Percentiles rank a stretch among this genome's conserved stretches.
Evolutionary conservation across 2,329 filamentous ascomycete species (phyloP).

Genomic region (Neurospora sp.): DNA sequence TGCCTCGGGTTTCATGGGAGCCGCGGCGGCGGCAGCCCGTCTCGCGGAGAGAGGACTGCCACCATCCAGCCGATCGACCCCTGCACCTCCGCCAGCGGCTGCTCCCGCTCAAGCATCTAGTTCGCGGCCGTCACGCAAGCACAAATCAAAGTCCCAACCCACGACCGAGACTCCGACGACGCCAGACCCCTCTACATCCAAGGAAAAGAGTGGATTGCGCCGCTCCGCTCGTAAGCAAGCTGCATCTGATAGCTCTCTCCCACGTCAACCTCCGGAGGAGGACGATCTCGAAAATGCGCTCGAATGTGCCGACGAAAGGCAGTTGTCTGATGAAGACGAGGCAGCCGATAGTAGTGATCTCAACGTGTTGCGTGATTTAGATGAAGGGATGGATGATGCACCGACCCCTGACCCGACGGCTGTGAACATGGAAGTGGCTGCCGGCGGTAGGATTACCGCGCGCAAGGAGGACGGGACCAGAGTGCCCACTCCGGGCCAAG

Average conservation of each 20-base stretch:
- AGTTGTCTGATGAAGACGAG: slow-evolving; percentile 62
- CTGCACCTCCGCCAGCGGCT: slow-evolving; percentile 24
- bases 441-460: slow-evolving; percentile 79
- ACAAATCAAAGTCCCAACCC: slow-evolving; percentile 36
- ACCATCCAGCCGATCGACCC: slow-evolving; percentile 13
- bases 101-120: slow-evolving; percentile 30
- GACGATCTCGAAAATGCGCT: slow-evolving; percentile 60
- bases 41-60: slow-evolving; percentile 33
- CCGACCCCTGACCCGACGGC: slow-evolving; percentile 70
- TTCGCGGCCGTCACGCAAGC: slow-evolving; percentile 34
- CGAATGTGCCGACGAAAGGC: slow-evolving; percentile 89
- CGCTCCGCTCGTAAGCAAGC: slow-evolving; percentile 54
- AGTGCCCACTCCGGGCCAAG: slow-evolving; percentile 69
- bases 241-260: slow-evolving; percentile 40
- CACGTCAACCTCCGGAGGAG: slow-evolving; percentile 43
- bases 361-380: slow-evolving; percentile 83
- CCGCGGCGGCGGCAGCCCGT: slow-evolving; percentile 31
- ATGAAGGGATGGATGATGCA: slow-evolving; percentile 70
- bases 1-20: slow-evolving; percentile 54
- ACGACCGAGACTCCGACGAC: slow-evolving; percentile 31
- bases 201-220: slow-evolving; percentile 49
- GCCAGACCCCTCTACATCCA: slow-evolving; percentile 34
- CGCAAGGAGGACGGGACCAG: slow-evolving; percentile 85
- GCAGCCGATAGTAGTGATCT: slow-evolving; percentile 57
- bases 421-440: slow-evolving; percentile 82